Conservation (phyloP, 306 rosid species). For the Quillaja saponaria region DNA sequence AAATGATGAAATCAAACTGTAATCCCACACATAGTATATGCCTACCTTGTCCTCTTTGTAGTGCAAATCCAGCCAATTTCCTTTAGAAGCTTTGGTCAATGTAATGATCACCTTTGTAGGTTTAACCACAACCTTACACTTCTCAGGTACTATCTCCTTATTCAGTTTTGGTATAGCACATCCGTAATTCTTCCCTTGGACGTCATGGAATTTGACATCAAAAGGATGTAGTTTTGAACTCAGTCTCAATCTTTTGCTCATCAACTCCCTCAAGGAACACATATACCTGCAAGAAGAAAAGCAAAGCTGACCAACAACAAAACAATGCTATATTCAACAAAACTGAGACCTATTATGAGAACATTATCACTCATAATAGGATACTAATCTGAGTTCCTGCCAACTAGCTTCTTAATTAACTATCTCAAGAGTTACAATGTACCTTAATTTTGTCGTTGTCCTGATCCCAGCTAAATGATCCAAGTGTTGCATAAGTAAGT, state of each 20-base stretch:
- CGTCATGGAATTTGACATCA: conserved; percentile 73
- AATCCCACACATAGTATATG: background rate
- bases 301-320: background rate
- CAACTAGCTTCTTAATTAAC: too few relatives aligned
- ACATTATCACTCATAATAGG: too few relatives aligned
- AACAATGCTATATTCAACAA: too few relatives aligned
- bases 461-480: conserved; percentile 96
- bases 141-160: conserved; percentile 71
- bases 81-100: conserved; percentile 79
- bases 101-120: conserved; percentile 72
- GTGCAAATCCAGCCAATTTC: conserved; percentile 76
- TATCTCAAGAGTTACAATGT: background rate
- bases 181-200: conserved; percentile 79
- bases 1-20: conserved; percentile 7
- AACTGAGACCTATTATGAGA: too few relatives aligned
- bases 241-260: conserved; percentile 68
- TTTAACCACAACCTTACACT: conserved; percentile 75
- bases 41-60: conserved; percentile 84
- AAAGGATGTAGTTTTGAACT: conserved; percentile 57
- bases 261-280: conserved; percentile 77
- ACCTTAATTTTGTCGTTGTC: conserved; percentile 88
- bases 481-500: conserved; percentile 46
- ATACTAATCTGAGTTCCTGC: too few relatives aligned
- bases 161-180: conserved; percentile 70
- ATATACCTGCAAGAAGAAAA: conserved; percentile 56